Percentiles rank a stretch among this genome's conserved stretches.
These are phyloP conservation scores for Cyclotella choctawhatcheeana DNA, from an alignment of 108 stramenopile species.

Conservation along the genomic window DNA sequence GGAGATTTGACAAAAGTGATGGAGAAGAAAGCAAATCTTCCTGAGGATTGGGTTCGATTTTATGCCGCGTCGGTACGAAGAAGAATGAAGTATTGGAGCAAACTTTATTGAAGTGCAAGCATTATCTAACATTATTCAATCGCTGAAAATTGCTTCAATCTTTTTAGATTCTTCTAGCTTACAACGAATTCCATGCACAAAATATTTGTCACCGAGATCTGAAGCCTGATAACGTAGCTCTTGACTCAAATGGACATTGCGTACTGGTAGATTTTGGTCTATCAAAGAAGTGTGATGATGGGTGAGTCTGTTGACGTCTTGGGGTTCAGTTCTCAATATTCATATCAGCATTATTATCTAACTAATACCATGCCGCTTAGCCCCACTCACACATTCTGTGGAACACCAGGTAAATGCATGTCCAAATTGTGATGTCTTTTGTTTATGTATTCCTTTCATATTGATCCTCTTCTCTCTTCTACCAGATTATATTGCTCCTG, in stretches of 20 bases:
- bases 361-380: slow-evolving; percentile 33
- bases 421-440: too few relatives aligned
- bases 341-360: too few relatives aligned
- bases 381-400: slow-evolving; percentile 52
- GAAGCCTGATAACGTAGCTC: slow-evolving; percentile 66
- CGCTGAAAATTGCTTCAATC: neutral
- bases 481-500: slow-evolving; percentile 75
- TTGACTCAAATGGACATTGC: slow-evolving; percentile 59
- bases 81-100: too few relatives aligned
- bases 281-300: slow-evolving; percentile 62
- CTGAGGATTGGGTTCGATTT: slow-evolving; percentile 56
- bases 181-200: slow-evolving; percentile 56
- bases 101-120: too few relatives aligned
- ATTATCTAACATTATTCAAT: neutral
- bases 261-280: slow-evolving; percentile 72
- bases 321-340: too few relatives aligned
- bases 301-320: slow-evolving; percentile 63
- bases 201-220: slow-evolving; percentile 88
- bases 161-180: slow-evolving; percentile 25
- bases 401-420: too few relatives aligned
- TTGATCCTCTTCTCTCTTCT: slow-evolving; percentile 10
- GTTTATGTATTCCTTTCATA: too few relatives aligned
- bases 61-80: slow-evolving; percentile 57
- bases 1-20: slow-evolving; percentile 37
- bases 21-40: slow-evolving; percentile 19